Base-by-base conservation (phyloP, 2,329 filamentous ascomycete species). In the Curvularia sp. region DNA sequence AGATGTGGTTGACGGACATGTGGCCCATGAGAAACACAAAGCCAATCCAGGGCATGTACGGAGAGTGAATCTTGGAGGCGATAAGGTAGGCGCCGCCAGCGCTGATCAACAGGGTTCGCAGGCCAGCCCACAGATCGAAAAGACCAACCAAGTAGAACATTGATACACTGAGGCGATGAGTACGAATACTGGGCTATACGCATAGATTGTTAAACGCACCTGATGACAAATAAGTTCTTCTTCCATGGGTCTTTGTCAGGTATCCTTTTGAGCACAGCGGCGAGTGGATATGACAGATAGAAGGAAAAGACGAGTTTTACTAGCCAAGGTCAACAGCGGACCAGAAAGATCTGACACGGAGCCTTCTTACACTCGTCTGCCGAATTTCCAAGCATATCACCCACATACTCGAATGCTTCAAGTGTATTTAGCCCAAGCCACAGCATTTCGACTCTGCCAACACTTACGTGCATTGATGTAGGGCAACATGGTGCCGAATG, bases 1-100 rank as follows among this genome's bases (percentile, higher is more conserved):
- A 82, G 62, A 99, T 89, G 77, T 99, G 95, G 75, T 88, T 96
- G 70, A 94, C 77, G 46, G 93, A 94, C 89, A 98, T 91, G 79
- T 99, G 94, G 55, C 89, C 89, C 94, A 99, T 98, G 57, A 97
- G 82, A 73, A 96, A 97, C 49, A 92, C 83, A 77, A 99, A 99
- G 59, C 88, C 93, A 49, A 97, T 84, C 95, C 95, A 99, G 81
- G 95, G 95, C 95, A 99, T 99, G 75, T 94, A 91, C 0, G 92
- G 92, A 20, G 92, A 93, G 65, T 92, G 86, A 44, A 98, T 82
- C 75, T 88, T 93, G 66, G 89, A 87, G 52, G 94, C 90, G 67
- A 99, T 95, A 63, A 85, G 82, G 74, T 97, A 99, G 50, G 91
- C 87, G 49, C 88, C 93, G 18, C 84, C 86, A 0, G 94, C 88